Evolutionary conservation across 768 basidiomycete species (phyloP).

Genomic region (Suillus variegatus): DNA sequence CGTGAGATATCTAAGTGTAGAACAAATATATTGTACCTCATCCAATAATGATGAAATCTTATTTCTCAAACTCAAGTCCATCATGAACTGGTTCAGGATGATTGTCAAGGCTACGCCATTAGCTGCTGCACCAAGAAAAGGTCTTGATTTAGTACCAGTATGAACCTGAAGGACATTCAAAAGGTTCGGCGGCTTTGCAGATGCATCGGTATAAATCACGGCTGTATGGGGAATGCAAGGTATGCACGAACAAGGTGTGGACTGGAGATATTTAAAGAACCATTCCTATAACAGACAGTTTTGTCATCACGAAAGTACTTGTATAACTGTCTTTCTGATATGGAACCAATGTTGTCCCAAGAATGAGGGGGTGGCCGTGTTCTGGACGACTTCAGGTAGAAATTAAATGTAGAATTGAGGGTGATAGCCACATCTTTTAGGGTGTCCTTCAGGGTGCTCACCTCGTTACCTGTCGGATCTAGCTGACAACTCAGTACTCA

Average conservation of each 20-base stretch:
- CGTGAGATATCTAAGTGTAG: too few species aligned
- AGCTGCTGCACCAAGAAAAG: constrained; percentile 1
- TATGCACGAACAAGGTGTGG: background rate
- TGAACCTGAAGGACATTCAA: background rate
- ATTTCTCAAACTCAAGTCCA: constrained; percentile 29
- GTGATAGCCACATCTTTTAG: background rate
- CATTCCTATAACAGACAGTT: background rate
- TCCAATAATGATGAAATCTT: constrained; percentile 53
- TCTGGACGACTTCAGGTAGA: background rate
- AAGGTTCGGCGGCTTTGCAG: background rate
- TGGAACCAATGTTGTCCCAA: background rate
- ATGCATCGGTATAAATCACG: background rate
- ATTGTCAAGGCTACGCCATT: constrained; percentile 10
- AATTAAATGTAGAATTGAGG: background rate
- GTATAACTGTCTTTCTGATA: background rate
- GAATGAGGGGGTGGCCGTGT: background rate
- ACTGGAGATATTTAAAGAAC: background rate
- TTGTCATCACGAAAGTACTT: background rate
- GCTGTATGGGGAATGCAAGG: background rate
- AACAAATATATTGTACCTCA: constrained; percentile 42
- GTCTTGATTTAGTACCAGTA: background rate
- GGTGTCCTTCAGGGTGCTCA: background rate
- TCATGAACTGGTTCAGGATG: constrained; percentile 2
- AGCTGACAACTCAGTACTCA: too few species aligned
- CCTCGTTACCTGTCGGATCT: background rate